phyloP scores from a whole-genome alignment of 352 stramenopile species.

The Globisporangium barbulae region DNA sequence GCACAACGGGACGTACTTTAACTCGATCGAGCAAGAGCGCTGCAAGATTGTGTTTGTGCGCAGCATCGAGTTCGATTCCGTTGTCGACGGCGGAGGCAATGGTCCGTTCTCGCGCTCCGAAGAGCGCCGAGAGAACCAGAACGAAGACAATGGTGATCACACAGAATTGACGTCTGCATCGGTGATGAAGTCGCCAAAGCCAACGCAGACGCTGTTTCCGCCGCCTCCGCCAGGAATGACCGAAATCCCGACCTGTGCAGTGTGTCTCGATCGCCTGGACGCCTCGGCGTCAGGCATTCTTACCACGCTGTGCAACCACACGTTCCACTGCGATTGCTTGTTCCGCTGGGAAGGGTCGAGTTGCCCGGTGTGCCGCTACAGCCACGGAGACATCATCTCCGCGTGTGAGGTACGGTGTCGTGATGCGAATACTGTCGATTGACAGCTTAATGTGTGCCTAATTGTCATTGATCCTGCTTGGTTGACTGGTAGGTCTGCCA shows the following conservation, averaged over 20 bases:
- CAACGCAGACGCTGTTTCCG: conserved; percentile 46
- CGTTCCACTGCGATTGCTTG: conserved; percentile 96
- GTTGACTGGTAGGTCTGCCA: conserved; percentile 74
- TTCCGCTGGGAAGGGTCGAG: conserved; percentile 93
- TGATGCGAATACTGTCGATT: background rate
- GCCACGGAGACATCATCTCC: conserved; percentile 92
- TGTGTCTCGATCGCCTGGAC: conserved; percentile 90
- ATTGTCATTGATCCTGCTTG: background rate
- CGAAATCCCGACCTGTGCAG: conserved; percentile 88
- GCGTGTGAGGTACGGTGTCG: conserved; percentile 70
- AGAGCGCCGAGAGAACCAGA: conserved; percentile 18
- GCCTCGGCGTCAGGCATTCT: conserved; percentile 88
- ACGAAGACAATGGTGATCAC: conserved; percentile 7
- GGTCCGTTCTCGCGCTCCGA: conserved; percentile 21
- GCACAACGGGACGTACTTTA: conserved; percentile 90
- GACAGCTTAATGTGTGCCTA: background rate
- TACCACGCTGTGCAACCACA: conserved; percentile 98
- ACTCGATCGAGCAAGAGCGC: conserved; percentile 88
- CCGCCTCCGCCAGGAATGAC: conserved; percentile 73
- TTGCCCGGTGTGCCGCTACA: conserved; percentile 96
- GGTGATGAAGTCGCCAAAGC: conserved; percentile 8
- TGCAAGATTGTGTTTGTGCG: conserved; percentile 91
- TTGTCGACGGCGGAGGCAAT: conserved; percentile 20
- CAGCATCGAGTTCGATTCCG: conserved; percentile 81
- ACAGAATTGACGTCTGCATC: background rate